Evolutionary conservation across 2,329 filamentous ascomycete species (phyloP), one percentile per base, ranked within the genome.

Genomic region (Aspergillus latus): DNA sequence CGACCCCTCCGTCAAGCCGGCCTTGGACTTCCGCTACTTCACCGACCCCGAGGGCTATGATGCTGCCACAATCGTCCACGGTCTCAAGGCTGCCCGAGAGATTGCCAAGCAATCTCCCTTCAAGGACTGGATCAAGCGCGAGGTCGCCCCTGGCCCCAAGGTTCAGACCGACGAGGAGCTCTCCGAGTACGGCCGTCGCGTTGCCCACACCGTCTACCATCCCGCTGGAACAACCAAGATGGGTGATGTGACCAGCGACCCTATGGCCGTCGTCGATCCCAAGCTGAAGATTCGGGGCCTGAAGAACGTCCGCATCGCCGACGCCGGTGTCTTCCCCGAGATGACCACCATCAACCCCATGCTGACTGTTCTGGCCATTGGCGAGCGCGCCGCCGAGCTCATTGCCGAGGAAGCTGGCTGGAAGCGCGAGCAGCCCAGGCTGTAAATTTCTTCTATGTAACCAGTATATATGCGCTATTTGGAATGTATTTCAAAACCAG

Each of bases 161-260:
- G 74, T 90, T 40, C 84, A 89, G 71, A 87, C 85, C 5, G 90
- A 96, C 68, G 90, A 92, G 74, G 88, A 88, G 54, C 82, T 96
- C 7, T 87, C 83, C 71, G 86, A 92, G 76, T 96, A 96, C 72
- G 91, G 88, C 36, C 84, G 91, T 46, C 83, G 85, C 45, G 91
- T 83, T 4, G 90, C 90, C 5, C 91, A 96, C 74, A 96, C 91
- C 1, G 90, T 96, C 30, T 96, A 96, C 76, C 91, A 96, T 74
- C 91, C 91, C 0, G 88, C 89, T 10, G 91, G 91, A 51, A 96
- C 91, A 15, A 94, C 90, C 54, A 92, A 92, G 81, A 96, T 96
- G 91, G 90, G 90, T 34, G 86, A 92, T 67, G 75, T 88, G 4
- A 73, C 72, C 54, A 82, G 78, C 52, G 89, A 95, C 70, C 76